phyloP scores from a whole-genome alignment of 176 grass and related monocot genomes.

The Chrysopogon serrulatus region DNA sequence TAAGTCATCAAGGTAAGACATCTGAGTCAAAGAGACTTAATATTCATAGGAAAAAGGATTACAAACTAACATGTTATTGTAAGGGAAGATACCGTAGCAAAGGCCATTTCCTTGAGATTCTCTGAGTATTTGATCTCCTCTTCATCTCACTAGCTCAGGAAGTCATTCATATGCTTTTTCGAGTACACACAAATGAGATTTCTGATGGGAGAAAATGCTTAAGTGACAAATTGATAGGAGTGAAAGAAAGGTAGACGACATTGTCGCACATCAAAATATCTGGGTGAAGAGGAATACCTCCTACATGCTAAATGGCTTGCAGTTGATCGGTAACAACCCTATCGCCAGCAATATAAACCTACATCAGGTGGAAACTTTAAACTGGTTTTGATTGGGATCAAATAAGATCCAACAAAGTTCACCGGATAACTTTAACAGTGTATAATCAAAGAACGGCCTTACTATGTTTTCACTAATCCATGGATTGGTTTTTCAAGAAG shows the following conservation, averaged over 20 bases:
- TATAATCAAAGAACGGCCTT: slow-evolving; percentile 34
- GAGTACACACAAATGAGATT: slow-evolving; percentile 96
- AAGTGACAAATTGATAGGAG: slow-evolving; percentile 2
- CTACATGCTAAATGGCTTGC: slow-evolving; percentile 99
- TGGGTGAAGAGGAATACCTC: slow-evolving; percentile 57
- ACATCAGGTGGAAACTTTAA: slow-evolving; percentile 21
- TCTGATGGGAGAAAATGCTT: slow-evolving; percentile 54
- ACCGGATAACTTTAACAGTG: slow-evolving; percentile 3
- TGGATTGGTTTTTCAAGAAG: slow-evolving; percentile 70
- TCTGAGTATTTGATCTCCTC: slow-evolving; percentile 90
- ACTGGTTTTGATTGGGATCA: slow-evolving; percentile 12
- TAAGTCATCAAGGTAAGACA: background rate
- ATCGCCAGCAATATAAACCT: slow-evolving; percentile 96
- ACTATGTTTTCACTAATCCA: slow-evolving; percentile 91
- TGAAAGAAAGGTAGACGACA: slow-evolving; percentile 11
- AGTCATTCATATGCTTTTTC: slow-evolving; percentile 98
- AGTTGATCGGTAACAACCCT: slow-evolving; percentile 90
- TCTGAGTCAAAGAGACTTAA: background rate
- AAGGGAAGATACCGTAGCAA: slow-evolving; percentile 74
- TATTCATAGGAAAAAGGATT: slow-evolving; percentile 9
- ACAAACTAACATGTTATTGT: slow-evolving; percentile 28
- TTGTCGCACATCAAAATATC: background rate
- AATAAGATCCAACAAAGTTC: too few species aligned
- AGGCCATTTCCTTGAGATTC: slow-evolving; percentile 99
- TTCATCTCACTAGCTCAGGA: slow-evolving; percentile 91